Evolutionary conservation across 2,329 filamentous ascomycete genomes (phyloP).

Genomic region (Ceratocystis eucalypticola): DNA sequence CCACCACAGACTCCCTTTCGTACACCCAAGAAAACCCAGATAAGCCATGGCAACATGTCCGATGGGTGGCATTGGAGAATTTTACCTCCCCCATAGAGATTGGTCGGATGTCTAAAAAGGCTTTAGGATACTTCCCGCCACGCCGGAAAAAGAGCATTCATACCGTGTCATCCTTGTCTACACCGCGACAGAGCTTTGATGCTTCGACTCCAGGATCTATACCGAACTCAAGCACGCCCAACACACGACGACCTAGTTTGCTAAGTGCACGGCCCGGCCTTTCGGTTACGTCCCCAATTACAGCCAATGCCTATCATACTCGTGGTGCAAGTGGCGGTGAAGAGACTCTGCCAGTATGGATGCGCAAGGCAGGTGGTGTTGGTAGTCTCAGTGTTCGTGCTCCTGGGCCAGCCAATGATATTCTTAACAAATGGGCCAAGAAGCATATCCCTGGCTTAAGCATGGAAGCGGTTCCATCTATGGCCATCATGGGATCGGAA

Average conservation of each 20-base stretch:
- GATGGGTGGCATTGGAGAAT: conserved; percentile 73
- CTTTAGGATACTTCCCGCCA: conserved; percentile 83
- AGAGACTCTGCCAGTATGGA: conserved; percentile 41
- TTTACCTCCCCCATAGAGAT: conserved; percentile 62
- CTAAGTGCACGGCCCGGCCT: conserved; percentile 27
- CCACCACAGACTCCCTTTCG: background rate
- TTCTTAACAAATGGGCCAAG: conserved; percentile 69
- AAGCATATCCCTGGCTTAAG: conserved; percentile 70
- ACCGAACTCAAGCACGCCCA: conserved; percentile 21
- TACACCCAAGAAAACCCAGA: conserved; percentile 29
- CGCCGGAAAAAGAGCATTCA: conserved; percentile 70
- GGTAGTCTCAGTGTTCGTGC: conserved; percentile 63
- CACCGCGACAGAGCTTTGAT: conserved; percentile 53
- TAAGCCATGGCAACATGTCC: conserved; percentile 68
- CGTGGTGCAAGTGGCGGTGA: conserved; percentile 10
- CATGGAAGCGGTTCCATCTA: conserved; percentile 53
- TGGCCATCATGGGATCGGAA: conserved; percentile 50
- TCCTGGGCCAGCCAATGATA: conserved; percentile 73
- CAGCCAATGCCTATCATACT: background rate
- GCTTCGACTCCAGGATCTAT: conserved; percentile 31
- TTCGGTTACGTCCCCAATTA: background rate
- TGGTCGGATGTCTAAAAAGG: conserved; percentile 63
- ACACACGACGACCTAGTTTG: conserved; percentile 33
- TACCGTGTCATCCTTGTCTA: conserved; percentile 51
- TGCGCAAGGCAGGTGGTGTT: conserved; percentile 76